Percentiles rank a stretch among this genome's conserved stretches.
Evolutionary conservation across 2,329 filamentous ascomycete species (phyloP).

Genomic region (Xylariaceae sp.): DNA sequence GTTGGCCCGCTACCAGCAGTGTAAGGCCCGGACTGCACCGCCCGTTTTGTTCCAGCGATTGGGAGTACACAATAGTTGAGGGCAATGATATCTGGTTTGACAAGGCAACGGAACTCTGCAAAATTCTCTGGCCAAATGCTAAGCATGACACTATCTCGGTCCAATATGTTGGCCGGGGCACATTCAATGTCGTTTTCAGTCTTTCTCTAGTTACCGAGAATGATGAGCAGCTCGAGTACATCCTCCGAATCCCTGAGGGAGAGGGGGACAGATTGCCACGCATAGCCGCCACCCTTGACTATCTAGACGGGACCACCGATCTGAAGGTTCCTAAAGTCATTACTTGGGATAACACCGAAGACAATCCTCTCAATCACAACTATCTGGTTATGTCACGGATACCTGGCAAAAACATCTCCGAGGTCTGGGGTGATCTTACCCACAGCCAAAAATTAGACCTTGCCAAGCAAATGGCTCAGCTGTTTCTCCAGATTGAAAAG

Average conservation of each 20-base stretch:
- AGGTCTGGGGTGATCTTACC: neutral
- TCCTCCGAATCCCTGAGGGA: constrained; percentile 7
- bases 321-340: constrained; percentile 15
- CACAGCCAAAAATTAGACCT: constrained; percentile 9
- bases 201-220: neutral
- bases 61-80: too few relatives aligned
- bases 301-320: constrained; percentile 2
- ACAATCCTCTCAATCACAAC: constrained; percentile 4
- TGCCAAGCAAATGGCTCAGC: constrained; percentile 3
- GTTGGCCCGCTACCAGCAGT: too few relatives aligned
- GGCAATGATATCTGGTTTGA: neutral
- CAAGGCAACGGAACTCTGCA: constrained; percentile 8
- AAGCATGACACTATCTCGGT: constrained; percentile 2
- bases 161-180: constrained; percentile 3
- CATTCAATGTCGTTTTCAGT: constrained; percentile 6
- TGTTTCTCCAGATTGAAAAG: constrained; percentile 3
- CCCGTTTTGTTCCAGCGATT: too few relatives aligned
- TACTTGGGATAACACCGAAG: constrained; percentile 6
- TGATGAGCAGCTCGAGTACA: constrained; percentile 5
- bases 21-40: too few relatives aligned
- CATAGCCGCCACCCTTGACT: constrained; percentile 8
- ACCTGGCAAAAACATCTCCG: constrained; percentile 1
- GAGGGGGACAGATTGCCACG: neutral
- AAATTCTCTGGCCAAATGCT: constrained; percentile 3
- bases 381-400: constrained; percentile 7